Percentiles rank a stretch among this genome's conserved stretches.
Evolutionary conservation across 805 yeast species (phyloP).

Genomic region (Metschnikowia borealis): DNA sequence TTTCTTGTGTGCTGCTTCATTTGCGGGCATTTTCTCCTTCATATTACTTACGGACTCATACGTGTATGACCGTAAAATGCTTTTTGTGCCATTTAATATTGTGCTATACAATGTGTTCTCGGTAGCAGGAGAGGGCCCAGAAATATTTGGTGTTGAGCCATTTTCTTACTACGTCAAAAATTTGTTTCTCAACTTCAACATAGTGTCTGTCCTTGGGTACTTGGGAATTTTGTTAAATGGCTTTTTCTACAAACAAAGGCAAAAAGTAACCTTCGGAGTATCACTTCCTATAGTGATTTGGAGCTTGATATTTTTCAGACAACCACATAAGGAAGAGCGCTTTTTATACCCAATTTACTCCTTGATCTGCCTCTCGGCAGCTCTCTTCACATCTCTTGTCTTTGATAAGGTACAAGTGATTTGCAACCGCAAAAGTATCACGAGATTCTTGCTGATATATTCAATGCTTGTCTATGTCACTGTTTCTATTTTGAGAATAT

Average conservation of each 20-base stretch:
- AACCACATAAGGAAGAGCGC: constrained; percentile 92
- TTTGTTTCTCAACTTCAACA: constrained; percentile 70
- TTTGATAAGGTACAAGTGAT: constrained; percentile 7
- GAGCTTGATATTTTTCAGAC: constrained; percentile 61
- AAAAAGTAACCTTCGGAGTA: constrained; percentile 9
- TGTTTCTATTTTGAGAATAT: constrained; percentile 45
- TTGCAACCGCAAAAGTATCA: constrained; percentile 4
- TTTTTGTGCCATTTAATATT: constrained; percentile 77
- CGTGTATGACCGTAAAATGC: constrained; percentile 51
- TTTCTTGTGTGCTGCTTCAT: constrained; percentile 4
- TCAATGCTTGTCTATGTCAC: constrained; percentile 29
- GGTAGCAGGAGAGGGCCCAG: constrained; percentile 72
- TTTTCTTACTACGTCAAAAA: constrained; percentile 66
- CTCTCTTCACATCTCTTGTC: constrained; percentile 37
- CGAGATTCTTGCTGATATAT: constrained; percentile 13
- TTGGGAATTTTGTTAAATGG: constrained; percentile 33
- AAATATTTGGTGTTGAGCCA: constrained; percentile 86
- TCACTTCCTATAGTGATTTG: constrained; percentile 57
- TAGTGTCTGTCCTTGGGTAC: constrained; percentile 41
- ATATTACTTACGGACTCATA: constrained; percentile 51
- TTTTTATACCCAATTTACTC: constrained; percentile 85
- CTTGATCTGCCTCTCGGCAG: constrained; percentile 58
- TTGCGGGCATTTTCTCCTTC: constrained; percentile 19
- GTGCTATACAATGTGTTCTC: constrained; percentile 77
- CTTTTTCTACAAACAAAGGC: constrained; percentile 11